Conservation (phyloP, 805 yeast species). For the Metschnikowia shivogae region DNA sequence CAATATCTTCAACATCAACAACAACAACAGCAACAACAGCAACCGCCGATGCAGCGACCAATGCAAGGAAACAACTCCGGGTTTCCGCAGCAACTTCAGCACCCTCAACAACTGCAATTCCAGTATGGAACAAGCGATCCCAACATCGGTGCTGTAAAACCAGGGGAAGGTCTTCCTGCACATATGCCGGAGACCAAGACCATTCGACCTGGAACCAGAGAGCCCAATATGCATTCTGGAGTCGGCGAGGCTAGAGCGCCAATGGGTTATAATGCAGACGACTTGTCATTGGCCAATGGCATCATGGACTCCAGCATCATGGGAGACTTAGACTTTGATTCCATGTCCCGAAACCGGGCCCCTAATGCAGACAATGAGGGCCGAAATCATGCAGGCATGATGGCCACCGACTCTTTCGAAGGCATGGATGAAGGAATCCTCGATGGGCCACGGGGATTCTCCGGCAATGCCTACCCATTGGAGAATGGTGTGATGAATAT, state of each 20-base stretch:
- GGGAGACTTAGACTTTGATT: slow-evolving; percentile 1
- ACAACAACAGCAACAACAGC: background rate
- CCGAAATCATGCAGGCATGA: slow-evolving; percentile 4
- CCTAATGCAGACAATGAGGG: background rate
- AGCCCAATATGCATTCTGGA: background rate
- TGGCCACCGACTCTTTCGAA: slow-evolving; percentile 1
- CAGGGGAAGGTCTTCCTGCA: background rate
- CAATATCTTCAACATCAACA: background rate
- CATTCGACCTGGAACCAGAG: background rate
- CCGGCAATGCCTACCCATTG: background rate
- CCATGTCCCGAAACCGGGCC: background rate
- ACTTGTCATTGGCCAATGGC: background rate
- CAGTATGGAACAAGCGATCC: background rate
- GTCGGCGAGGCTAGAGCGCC: background rate
- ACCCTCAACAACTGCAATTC: background rate
- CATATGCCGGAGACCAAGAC: background rate
- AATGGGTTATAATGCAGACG: background rate
- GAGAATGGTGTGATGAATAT: background rate
- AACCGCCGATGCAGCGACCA: background rate
- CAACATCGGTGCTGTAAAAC: background rate
- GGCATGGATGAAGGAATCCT: background rate
- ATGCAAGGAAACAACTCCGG: background rate
- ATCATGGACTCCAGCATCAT: slow-evolving; percentile 1
- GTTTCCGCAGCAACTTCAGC: slow-evolving; percentile 1
- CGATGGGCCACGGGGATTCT: background rate